These are phyloP conservation scores for Linum usitatissimum DNA, from an alignment of 345 rosid genomes.

Conservation along the genomic window DNA sequence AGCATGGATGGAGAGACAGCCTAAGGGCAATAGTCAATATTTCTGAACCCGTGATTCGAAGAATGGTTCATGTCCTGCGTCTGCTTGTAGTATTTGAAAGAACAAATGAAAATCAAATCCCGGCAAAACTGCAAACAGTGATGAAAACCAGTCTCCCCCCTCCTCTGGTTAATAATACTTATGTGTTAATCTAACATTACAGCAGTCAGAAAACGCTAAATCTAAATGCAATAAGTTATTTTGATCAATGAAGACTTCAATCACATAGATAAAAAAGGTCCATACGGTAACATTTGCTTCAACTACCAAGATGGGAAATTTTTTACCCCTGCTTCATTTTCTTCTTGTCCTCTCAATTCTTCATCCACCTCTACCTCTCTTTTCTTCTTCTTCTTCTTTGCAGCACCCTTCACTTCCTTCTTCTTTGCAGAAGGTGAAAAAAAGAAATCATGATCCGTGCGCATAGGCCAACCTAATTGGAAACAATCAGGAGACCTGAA, in stretches of 20 bases:
- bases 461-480: constrained; percentile 89
- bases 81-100: too few relatives aligned
- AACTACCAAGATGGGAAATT: not conserved
- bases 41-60: too few relatives aligned
- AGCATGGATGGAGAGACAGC: too few relatives aligned
- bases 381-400: constrained; percentile 23
- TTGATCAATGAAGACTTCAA: not conserved
- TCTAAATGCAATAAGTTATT: not conserved
- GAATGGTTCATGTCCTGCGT: too few relatives aligned
- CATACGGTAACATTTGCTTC: not conserved
- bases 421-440: constrained; percentile 21
- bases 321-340: constrained; percentile 37
- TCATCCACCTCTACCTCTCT: constrained; percentile 43
- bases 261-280: not conserved
- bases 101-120: too few relatives aligned
- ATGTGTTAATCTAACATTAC: too few relatives aligned
- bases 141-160: too few relatives aligned
- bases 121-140: too few relatives aligned
- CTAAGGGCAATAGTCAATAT: too few relatives aligned
- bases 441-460: constrained; percentile 60
- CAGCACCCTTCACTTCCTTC: constrained; percentile 16
- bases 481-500: constrained; percentile 85
- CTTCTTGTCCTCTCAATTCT: constrained; percentile 26
- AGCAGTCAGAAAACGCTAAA: too few relatives aligned
- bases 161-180: too few relatives aligned